A percentile compares a stretch with the other conserved stretches of the same genome.
Conservation (phyloP, 345 rosid species). For the Carallia pectinifolia region DNA sequence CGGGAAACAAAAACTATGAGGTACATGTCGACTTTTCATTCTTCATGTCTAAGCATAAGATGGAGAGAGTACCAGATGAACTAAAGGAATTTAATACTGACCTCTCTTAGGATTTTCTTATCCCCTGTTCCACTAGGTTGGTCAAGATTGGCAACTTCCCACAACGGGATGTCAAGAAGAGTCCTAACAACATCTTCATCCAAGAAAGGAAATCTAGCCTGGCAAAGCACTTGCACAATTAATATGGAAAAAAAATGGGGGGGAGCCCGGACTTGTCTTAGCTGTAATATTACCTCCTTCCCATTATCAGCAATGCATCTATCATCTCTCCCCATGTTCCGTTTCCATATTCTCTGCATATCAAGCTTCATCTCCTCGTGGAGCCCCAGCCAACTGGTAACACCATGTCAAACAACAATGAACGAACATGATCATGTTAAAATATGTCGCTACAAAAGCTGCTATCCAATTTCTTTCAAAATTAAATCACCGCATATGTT, state of each 20-base stretch:
- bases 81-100: conserved; percentile 22
- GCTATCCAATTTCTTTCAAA: conserved; percentile 3
- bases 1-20: neutral
- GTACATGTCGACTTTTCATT: neutral
- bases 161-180: conserved; percentile 74
- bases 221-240: conserved; percentile 4
- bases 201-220: conserved; percentile 95
- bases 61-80: neutral
- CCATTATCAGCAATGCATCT: conserved; percentile 84
- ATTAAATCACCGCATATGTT: neutral
- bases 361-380: conserved; percentile 95
- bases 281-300: conserved; percentile 61
- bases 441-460: neutral
- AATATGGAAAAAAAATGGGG: neutral
- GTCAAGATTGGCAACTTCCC: conserved; percentile 81
- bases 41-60: neutral
- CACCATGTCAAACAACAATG: conserved; percentile 6
- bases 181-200: conserved; percentile 90
- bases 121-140: conserved; percentile 97
- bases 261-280: neutral
- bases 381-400: conserved; percentile 69
- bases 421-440: neutral
- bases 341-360: conserved; percentile 97
- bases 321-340: conserved; percentile 96
- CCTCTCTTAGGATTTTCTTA: conserved; percentile 91